Evolutionary conservation across 2,329 filamentous ascomycete genomes (phyloP).

Genomic region (Talaromyces albobiverticillius): DNA sequence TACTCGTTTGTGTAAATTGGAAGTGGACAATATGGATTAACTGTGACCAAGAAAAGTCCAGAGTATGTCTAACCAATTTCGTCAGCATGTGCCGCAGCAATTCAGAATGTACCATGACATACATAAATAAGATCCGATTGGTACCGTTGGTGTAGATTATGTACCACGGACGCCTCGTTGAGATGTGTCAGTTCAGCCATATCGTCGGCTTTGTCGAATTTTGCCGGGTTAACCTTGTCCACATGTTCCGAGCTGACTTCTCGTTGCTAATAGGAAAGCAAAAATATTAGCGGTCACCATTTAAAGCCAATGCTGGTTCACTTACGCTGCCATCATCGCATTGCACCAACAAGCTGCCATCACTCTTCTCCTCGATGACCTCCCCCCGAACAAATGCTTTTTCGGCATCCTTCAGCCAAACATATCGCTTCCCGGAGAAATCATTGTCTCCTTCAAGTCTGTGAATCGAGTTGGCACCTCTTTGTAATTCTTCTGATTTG

Average conservation of each 20-base stretch:
- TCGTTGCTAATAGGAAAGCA: constrained; percentile 62
- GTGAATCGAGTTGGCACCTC: constrained; percentile 53
- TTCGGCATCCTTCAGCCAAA: constrained; percentile 89
- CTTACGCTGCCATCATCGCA: constrained; percentile 87
- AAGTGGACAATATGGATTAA: constrained; percentile 92
- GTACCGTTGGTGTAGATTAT: constrained; percentile 93
- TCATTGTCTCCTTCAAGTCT: constrained; percentile 97
- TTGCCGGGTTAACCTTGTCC: constrained; percentile 98
- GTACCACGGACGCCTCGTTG: constrained; percentile 95
- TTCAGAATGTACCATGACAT: constrained; percentile 25
- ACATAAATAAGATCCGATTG: constrained; percentile 90
- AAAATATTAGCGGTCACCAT: constrained; percentile 19
- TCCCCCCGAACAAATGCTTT: constrained; percentile 89
- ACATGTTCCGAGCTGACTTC: constrained; percentile 82
- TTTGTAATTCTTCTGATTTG: constrained; percentile 74
- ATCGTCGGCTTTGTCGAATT: constrained; percentile 98
- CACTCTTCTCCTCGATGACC: constrained; percentile 76
- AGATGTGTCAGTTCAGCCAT: constrained; percentile 98
- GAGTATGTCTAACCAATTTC: constrained; percentile 71
- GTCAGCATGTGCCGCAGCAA: background rate
- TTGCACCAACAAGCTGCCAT: constrained; percentile 73
- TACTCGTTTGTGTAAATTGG: constrained; percentile 97
- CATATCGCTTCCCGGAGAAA: constrained; percentile 97
- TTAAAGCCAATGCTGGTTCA: background rate
- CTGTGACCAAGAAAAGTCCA: constrained; percentile 90